These are phyloP conservation scores for Aspergillus sp. DNA, from an alignment of 2,329 filamentous ascomycete genomes.

Conservation along the genomic window DNA sequence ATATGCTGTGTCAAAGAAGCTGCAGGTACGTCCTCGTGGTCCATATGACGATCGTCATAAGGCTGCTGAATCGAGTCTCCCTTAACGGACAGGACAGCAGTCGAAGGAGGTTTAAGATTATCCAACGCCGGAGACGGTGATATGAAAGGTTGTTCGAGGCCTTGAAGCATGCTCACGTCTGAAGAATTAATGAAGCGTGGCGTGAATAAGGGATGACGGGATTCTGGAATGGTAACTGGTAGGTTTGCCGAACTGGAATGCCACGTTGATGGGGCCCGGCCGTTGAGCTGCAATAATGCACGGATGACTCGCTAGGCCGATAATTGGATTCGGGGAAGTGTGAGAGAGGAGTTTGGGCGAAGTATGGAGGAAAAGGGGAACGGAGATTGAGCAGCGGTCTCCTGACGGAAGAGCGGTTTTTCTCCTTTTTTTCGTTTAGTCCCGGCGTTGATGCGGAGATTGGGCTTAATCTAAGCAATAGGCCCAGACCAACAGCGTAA, in stretches of 20 bases:
- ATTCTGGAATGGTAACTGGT: conserved; percentile 14
- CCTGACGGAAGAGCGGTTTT: background rate
- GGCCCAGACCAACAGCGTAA: background rate
- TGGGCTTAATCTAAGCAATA: background rate
- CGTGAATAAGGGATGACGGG: conserved; percentile 10
- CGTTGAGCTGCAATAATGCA: conserved; percentile 11
- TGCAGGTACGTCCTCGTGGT: conserved; percentile 9
- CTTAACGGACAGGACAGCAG: conserved; percentile 6
- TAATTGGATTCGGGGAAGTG: background rate
- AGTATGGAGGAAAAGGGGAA: conserved; percentile 1
- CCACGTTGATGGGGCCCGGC: conserved; percentile 21
- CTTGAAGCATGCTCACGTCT: conserved; percentile 10
- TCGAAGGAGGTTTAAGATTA: conserved; percentile 7
- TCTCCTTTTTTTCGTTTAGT: background rate
- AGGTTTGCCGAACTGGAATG: conserved; percentile 20
- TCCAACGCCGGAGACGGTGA: conserved; percentile 11
- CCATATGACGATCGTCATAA: conserved; percentile 9
- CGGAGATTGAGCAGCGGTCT: background rate
- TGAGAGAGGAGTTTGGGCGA: background rate
- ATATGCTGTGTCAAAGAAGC: conserved; percentile 11
- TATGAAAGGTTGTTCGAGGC: conserved; percentile 12
- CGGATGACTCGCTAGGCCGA: conserved; percentile 8
- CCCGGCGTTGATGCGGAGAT: background rate
- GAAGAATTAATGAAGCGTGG: conserved; percentile 6
- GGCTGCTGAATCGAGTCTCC: conserved; percentile 8